Evolutionary conservation across 1,139 yeast species (phyloP).

Genomic region (Geotrichum citri-aurantii): DNA sequence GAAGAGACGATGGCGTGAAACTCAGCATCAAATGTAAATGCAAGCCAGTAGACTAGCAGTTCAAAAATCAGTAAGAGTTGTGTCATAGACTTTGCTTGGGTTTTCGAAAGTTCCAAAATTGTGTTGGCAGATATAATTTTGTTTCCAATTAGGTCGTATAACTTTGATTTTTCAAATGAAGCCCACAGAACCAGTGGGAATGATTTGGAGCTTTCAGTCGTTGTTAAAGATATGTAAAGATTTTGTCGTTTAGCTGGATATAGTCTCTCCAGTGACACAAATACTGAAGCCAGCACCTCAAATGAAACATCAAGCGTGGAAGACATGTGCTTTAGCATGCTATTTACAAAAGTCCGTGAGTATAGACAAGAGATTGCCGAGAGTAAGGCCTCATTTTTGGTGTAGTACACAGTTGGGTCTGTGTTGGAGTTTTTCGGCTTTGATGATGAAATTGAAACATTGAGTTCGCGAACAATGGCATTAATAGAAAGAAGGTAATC

Average conservation of each 20-base stretch:
- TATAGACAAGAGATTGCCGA: slow-evolving; percentile 1
- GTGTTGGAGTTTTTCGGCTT: not conserved
- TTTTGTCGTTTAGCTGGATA: slow-evolving; percentile 26
- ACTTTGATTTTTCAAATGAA: slow-evolving; percentile 20
- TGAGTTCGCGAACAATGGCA: not conserved
- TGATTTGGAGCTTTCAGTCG: slow-evolving; percentile 1
- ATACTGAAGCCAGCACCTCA: slow-evolving; percentile 22
- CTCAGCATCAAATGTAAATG: slow-evolving; percentile 68
- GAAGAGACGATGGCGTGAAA: slow-evolving; percentile 31
- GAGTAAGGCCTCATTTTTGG: not conserved
- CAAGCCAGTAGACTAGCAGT: slow-evolving; percentile 50
- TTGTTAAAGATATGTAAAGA: slow-evolving; percentile 26
- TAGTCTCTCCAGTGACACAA: slow-evolving; percentile 24
- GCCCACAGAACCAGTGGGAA: slow-evolving; percentile 27
- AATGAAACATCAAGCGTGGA: slow-evolving; percentile 4
- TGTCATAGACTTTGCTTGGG: slow-evolving; percentile 20
- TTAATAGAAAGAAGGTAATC: not conserved
- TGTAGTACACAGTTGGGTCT: not conserved
- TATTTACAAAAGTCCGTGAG: slow-evolving; percentile 5
- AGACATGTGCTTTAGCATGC: slow-evolving; percentile 4
- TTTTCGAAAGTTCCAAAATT: slow-evolving; percentile 5
- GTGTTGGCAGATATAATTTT: slow-evolving; percentile 10
- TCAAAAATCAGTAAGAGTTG: slow-evolving; percentile 42
- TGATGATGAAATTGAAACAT: not conserved
- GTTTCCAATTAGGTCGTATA: slow-evolving; percentile 14